phyloP scores from a whole-genome alignment of 352 stramenopile species.

The Pythium guiyangense region DNA sequence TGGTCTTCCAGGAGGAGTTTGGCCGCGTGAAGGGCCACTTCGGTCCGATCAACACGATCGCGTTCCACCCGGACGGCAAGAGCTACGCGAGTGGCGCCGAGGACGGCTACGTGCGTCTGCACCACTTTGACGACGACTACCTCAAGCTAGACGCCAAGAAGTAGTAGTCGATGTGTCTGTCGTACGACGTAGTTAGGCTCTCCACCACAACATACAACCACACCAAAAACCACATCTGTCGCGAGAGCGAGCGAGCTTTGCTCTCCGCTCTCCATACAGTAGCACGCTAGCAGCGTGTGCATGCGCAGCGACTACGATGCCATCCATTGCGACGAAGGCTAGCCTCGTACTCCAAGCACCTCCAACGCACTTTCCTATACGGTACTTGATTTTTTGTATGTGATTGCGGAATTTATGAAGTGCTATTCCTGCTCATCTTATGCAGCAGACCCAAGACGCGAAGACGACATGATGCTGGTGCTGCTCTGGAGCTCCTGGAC shows the following conservation, averaged over 20 bases:
- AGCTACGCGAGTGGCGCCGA: slow-evolving; percentile 98
- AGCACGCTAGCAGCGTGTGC: too few relatives aligned
- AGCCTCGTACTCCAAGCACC: too few relatives aligned
- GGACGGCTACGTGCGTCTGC: slow-evolving; percentile 97
- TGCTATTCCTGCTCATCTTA: background rate
- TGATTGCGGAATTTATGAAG: too few relatives aligned
- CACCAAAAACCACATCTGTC: too few relatives aligned
- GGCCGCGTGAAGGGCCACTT: slow-evolving; percentile 99
- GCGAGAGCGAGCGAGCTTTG: too few relatives aligned
- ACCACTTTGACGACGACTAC: slow-evolving; percentile 98
- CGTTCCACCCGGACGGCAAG: slow-evolving; percentile 97
- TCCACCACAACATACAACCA: background rate
- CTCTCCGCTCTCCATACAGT: too few relatives aligned
- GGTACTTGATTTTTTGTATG: too few relatives aligned
- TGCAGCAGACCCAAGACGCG: background rate
- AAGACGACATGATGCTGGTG: background rate
- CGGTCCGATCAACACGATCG: slow-evolving; percentile 98
- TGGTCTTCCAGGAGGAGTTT: slow-evolving; percentile 99
- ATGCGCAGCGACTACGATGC: too few relatives aligned
- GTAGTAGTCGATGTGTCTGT: slow-evolving; percentile 8
- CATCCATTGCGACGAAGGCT: too few relatives aligned
- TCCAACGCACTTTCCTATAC: too few relatives aligned
- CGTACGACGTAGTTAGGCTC: slow-evolving; percentile 8
- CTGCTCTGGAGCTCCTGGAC: background rate
- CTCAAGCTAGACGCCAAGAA: slow-evolving; percentile 75